Conservation (phyloP, 352 stramenopile species). For the Blastocystis sp. region DNA sequence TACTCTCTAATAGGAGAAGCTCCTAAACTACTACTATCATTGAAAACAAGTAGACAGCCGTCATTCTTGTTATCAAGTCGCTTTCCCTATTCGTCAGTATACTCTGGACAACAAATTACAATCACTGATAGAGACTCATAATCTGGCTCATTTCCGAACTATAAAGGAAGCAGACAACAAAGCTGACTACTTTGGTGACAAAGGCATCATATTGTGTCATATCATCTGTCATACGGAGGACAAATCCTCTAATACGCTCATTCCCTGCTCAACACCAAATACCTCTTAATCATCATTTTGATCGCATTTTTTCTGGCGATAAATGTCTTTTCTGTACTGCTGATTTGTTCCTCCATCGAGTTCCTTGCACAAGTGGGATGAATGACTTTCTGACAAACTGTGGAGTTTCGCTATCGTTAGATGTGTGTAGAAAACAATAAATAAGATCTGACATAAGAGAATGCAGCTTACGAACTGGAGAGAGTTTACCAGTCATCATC, state of each 20-base stretch:
- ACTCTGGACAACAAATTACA: neutral
- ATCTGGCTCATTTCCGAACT: constrained; percentile 26
- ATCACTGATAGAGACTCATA: constrained; percentile 56
- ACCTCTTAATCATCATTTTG: constrained; percentile 61
- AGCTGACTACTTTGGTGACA: neutral
- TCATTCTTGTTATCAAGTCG: constrained; percentile 37
- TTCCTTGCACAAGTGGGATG: neutral
- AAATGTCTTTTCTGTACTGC: constrained; percentile 50
- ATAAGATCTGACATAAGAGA: constrained; percentile 48
- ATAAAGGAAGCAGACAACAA: neutral
- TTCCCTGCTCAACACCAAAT: neutral
- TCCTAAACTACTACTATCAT: neutral
- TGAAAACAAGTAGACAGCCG: constrained; percentile 6
- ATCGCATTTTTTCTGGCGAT: constrained; percentile 58
- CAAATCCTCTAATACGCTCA: constrained; percentile 5
- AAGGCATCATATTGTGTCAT: constrained; percentile 51
- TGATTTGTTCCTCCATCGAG: constrained; percentile 55
- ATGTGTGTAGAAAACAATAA: neutral
- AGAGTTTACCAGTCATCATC: constrained; percentile 66
- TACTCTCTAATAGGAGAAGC: constrained; percentile 31
- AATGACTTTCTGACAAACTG: neutral
- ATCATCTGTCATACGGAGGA: constrained; percentile 17
- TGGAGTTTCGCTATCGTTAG: neutral
- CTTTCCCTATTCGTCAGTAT: constrained; percentile 16
- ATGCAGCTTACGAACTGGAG: neutral